A percentile compares a stretch with the other conserved stretches of the same genome.
Conservation (phyloP, 345 rosid species). For the Kernera saxatilis region DNA sequence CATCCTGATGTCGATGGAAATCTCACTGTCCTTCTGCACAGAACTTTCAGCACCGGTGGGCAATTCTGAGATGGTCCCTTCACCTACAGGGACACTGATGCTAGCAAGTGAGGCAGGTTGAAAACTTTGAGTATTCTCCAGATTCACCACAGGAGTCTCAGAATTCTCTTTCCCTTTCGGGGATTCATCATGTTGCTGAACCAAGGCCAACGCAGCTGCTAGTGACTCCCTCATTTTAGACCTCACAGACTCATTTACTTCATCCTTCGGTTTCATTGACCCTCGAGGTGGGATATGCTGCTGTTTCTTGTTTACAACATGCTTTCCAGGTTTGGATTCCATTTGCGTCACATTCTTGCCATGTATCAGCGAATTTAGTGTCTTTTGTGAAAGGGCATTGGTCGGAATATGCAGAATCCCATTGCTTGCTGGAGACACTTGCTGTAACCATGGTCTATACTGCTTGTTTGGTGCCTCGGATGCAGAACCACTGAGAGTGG, state of each 20-base stretch:
- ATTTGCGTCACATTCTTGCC: conserved; percentile 36
- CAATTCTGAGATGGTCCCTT: conserved; percentile 13
- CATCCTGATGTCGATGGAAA: conserved; percentile 14
- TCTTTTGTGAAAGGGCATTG: conserved; percentile 28
- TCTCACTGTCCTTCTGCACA: conserved; percentile 19
- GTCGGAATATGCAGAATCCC: conserved; percentile 42
- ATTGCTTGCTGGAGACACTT: conserved; percentile 36
- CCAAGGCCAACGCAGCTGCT: conserved; percentile 76
- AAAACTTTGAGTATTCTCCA: conserved; percentile 29
- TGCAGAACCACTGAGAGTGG: conserved; percentile 27
- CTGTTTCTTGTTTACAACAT: conserved; percentile 37
- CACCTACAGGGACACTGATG: conserved; percentile 19
- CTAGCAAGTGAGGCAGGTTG: conserved; percentile 21
- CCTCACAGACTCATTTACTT: conserved; percentile 63
- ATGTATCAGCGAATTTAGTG: conserved; percentile 34
- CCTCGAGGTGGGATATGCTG: conserved; percentile 40
- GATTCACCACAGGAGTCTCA: conserved; percentile 20
- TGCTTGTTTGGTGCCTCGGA: conserved; percentile 50
- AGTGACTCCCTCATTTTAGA: conserved; percentile 88
- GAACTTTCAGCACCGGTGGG: conserved; percentile 22
- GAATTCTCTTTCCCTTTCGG: conserved; percentile 33
- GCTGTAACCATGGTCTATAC: conserved; percentile 85
- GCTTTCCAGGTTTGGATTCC: conserved; percentile 48
- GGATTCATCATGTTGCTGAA: conserved; percentile 31
- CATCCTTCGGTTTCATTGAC: conserved; percentile 36